Conservation (phyloP, 352 stramenopile species). For the Phytopythium oedochilum region DNA sequence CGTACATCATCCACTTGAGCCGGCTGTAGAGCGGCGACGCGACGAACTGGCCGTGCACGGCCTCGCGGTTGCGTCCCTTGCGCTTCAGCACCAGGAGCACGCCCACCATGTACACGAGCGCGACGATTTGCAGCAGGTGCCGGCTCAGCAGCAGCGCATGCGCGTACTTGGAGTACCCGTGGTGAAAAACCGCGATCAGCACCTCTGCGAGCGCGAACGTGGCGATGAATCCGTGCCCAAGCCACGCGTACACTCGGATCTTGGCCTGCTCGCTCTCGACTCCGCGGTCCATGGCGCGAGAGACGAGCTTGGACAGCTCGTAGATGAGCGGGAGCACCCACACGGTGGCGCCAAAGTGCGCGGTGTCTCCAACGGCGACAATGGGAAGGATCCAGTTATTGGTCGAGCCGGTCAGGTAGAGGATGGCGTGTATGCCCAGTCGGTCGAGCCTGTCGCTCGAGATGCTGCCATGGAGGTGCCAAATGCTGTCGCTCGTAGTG, state of each 20-base stretch:
- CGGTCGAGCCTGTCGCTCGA: slow-evolving; percentile 20
- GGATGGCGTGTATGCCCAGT: slow-evolving; percentile 18
- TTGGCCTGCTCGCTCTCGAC: slow-evolving; percentile 24
- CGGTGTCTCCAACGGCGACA: slow-evolving; percentile 24
- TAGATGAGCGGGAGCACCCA: slow-evolving; percentile 39
- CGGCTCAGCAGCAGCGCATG: slow-evolving; percentile 20
- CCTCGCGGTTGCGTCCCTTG: slow-evolving; percentile 35
- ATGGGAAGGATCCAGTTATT: slow-evolving; percentile 18
- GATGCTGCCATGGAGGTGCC: not conserved
- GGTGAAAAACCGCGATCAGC: slow-evolving; percentile 10
- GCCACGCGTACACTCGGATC: slow-evolving; percentile 23
- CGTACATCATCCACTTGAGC: slow-evolving; percentile 43
- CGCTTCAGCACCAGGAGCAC: slow-evolving; percentile 24
- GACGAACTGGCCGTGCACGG: slow-evolving; percentile 36
- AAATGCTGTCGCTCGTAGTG: not conserved
- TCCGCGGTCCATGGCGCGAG: slow-evolving; percentile 28
- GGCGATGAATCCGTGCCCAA: slow-evolving; percentile 15
- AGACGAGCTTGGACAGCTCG: slow-evolving; percentile 31
- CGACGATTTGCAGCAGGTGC: slow-evolving; percentile 23
- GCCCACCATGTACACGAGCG: slow-evolving; percentile 23
- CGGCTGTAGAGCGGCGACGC: slow-evolving; percentile 36
- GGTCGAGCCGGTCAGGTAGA: slow-evolving; percentile 15
- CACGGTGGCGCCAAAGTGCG: slow-evolving; percentile 22
- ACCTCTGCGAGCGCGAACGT: slow-evolving; percentile 17
- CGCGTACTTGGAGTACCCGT: slow-evolving; percentile 25